These are phyloP conservation scores for Pseudogymnoascus sp. DNA, from an alignment of 2,329 filamentous ascomycete species.

Conservation along the genomic window DNA sequence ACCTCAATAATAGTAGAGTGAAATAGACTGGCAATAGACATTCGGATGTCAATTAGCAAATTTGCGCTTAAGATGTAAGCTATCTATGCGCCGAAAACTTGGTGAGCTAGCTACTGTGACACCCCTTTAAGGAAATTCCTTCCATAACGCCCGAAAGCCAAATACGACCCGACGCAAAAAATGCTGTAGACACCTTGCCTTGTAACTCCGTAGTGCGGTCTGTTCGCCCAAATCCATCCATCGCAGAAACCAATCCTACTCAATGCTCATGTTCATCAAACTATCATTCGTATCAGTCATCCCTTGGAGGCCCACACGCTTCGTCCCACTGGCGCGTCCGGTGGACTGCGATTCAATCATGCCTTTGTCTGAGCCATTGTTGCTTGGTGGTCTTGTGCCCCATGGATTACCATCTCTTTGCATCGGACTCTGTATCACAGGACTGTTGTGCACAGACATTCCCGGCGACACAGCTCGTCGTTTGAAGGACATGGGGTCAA, in stretches of 20 bases:
- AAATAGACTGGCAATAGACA: background rate
- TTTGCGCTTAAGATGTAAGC: background rate
- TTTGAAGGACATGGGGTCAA: slow-evolving; percentile 83
- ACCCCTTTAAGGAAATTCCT: background rate
- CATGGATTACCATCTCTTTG: slow-evolving; percentile 63
- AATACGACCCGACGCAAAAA: background rate
- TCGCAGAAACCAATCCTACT: slow-evolving; percentile 39
- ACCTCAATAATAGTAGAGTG: background rate
- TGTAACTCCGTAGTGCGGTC: slow-evolving; percentile 1
- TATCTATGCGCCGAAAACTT: background rate
- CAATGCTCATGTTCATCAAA: slow-evolving; percentile 95
- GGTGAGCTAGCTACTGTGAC: background rate
- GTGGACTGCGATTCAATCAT: slow-evolving; percentile 37
- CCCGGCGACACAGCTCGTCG: slow-evolving; percentile 84
- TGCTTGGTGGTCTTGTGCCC: slow-evolving; percentile 62
- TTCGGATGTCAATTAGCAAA: background rate
- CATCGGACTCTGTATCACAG: slow-evolving; percentile 75
- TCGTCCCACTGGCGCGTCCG: slow-evolving; percentile 20
- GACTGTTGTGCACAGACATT: slow-evolving; percentile 84
- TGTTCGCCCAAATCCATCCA: background rate
- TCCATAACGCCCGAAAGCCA: background rate
- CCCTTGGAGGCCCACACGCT: slow-evolving; percentile 70
- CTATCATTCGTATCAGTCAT: slow-evolving; percentile 96
- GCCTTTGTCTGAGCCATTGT: slow-evolving; percentile 41
- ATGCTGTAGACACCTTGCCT: background rate